Conservation (phyloP, 139 green algal species). For the Chlorella sorokiniana region DNA sequence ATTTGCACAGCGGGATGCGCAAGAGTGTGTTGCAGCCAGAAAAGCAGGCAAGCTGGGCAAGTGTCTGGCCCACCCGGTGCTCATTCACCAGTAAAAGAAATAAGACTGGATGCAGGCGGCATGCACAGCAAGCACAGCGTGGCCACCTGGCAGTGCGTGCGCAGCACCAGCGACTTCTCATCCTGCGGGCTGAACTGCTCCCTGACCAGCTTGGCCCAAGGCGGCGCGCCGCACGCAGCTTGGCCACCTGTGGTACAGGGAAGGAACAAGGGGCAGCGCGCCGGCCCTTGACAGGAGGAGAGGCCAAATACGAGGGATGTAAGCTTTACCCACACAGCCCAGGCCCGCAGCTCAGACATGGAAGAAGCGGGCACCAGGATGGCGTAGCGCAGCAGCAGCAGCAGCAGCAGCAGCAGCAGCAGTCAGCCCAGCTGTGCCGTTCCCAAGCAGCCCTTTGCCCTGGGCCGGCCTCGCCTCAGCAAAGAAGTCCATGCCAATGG, state of each 20-base stretch:
- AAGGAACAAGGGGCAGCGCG: background rate
- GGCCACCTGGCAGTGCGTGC: conserved; percentile 63
- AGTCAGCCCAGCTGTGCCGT: background rate
- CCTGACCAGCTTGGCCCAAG: conserved; percentile 70
- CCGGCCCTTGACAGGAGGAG: too few relatives aligned
- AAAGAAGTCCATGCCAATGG: conserved; percentile 77
- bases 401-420: too few relatives aligned
- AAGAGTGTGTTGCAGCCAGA: too few relatives aligned
- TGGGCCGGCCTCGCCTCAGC: conserved; percentile 45
- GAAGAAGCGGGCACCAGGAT: background rate
- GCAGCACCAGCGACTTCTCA: conserved; percentile 60
- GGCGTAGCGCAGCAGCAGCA: background rate
- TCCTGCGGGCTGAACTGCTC: conserved; percentile 50
- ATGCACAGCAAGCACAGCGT: background rate
- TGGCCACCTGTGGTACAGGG: conserved; percentile 40
- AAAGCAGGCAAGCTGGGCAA: too few relatives aligned
- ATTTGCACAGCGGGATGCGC: too few relatives aligned
- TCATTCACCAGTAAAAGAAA: too few relatives aligned
- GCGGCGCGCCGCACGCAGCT: conserved; percentile 66
- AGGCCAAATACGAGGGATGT: too few relatives aligned
- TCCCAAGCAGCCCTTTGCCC: background rate
- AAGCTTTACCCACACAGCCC: background rate
- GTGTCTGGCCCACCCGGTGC: too few relatives aligned
- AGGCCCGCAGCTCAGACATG: background rate
- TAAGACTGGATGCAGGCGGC: background rate